These are phyloP conservation scores for Lithohypha guttulata DNA, from an alignment of 2,329 filamentous ascomycete genomes.

Conservation along the genomic window DNA sequence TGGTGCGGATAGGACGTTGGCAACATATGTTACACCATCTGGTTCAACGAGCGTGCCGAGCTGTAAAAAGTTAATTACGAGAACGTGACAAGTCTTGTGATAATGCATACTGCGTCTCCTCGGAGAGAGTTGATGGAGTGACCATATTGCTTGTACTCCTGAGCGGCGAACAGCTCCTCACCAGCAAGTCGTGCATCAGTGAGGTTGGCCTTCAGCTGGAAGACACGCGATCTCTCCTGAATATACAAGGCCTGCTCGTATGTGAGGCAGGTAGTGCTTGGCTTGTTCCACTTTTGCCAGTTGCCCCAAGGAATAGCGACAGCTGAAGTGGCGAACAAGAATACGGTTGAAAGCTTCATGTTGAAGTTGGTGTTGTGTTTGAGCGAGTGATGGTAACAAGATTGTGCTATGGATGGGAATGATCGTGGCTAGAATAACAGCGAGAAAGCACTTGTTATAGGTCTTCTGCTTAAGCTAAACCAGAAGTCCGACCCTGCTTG, in stretches of 20 bases:
- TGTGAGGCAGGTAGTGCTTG: conserved; percentile 1
- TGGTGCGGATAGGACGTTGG: not conserved
- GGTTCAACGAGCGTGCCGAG: not conserved
- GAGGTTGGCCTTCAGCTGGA: conserved; percentile 1
- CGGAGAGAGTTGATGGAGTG: conserved; percentile 1
- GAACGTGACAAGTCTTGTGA: not conserved
- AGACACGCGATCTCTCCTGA: not conserved
- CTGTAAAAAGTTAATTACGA: no score
- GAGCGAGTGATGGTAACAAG: not conserved
- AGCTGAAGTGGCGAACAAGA: not conserved
- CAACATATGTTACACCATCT: not conserved
- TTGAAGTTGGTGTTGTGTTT: not conserved
- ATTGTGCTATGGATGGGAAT: no score
- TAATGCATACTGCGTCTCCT: not conserved
- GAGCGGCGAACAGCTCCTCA: not conserved
- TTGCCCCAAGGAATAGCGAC: not conserved
- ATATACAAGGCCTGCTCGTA: not conserved
- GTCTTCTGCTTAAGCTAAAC: not conserved
- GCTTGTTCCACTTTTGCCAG: not conserved
- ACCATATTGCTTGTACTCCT: conserved; percentile 1
- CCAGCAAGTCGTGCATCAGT: not conserved
- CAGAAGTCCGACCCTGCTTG: not conserved
- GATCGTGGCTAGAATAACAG: no score
- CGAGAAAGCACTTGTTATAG: not conserved
- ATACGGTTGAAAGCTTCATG: not conserved